Evolutionary conservation across 2,329 filamentous ascomycete species (phyloP).

Genomic region (Penicillium brevicompactum): DNA sequence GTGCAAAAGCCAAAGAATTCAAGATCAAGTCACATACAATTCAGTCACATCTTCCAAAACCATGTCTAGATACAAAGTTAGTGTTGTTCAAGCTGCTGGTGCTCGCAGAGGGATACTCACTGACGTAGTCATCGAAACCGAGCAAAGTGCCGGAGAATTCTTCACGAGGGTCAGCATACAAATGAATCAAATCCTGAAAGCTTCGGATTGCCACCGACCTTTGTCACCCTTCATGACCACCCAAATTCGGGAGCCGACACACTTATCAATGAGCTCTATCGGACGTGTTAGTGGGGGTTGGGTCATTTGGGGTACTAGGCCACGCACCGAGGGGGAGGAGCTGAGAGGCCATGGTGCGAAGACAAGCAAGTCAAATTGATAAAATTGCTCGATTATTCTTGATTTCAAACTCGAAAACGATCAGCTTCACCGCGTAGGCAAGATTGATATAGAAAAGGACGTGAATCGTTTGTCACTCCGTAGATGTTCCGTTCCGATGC

Average conservation of each 20-base stretch:
- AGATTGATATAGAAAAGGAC: conserved; percentile 23
- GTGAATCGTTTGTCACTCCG: conserved; percentile 20
- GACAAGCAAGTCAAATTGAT: too few relatives aligned
- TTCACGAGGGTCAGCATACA: conserved; percentile 43
- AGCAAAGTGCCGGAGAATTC: conserved; percentile 94
- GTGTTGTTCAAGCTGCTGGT: conserved; percentile 13
- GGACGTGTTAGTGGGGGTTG: conserved; percentile 25
- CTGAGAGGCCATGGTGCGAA: conserved; percentile 66
- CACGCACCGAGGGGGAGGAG: conserved; percentile 68
- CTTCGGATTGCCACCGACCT: conserved; percentile 58
- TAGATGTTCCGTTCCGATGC: conserved; percentile 25
- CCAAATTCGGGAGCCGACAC: conserved; percentile 96
- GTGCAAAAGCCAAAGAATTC: too few relatives aligned
- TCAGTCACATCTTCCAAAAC: conserved; percentile 96
- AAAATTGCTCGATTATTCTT: background rate
- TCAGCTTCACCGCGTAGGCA: conserved; percentile 6
- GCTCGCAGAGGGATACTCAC: conserved; percentile 62
- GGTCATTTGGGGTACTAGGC: conserved; percentile 8
- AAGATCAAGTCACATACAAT: conserved; percentile 64
- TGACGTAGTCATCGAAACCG: conserved; percentile 99
- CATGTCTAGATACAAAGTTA: conserved; percentile 69
- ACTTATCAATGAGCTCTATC: conserved; percentile 96
- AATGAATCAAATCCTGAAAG: background rate
- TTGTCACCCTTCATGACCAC: conserved; percentile 99
- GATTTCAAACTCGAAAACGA: background rate